Base-by-base conservation (phyloP, 495 filamentous ascomycete genomes). In the Penicillium herquei region DNA sequence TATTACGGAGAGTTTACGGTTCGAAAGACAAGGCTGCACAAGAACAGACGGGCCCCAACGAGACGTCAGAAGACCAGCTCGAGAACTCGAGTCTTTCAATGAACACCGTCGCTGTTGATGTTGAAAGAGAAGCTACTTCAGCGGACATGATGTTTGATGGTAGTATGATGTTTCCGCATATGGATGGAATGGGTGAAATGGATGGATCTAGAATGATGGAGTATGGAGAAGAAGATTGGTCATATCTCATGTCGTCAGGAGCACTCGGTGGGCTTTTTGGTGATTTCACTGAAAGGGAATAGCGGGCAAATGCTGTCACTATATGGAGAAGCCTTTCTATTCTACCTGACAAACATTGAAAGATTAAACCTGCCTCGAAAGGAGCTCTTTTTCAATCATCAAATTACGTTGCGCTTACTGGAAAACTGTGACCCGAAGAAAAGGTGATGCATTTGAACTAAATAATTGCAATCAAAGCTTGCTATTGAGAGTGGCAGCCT, bases 381-480 rank as follows among this genome's bases (percentile, higher is more conserved):
- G 21, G 21, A 26, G 21, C 21, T 26, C 21, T 26, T 26, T 26
- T 26, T 26, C 21, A 26, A 26, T 26, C 1, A 26, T 4, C 2
- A 26, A 1, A 26, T 4, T 26, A 4, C 21, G 4, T 26, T 26
- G 21, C 21, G 21, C 21, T 26, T 26, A 26, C 21, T 26, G 21
- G 4, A 4, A 26, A 26, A 26, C 21, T 2, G 21, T 26, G 21
- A 26, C 2, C 4, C 4, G 21, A 26, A 26, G 21, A 4, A 26
- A 1, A 26, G 21, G 21, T 26, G 21, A 26, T 26, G 1, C 21
- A 26, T 26, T 30, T 14, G 13, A 31, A 16, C 6, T 21, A 40
- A 34, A 2, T 49, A 34, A 41, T 40, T 10, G 30, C 30, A 39
- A 44, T 52, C 39, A 52, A n/a, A 52, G 50, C 40, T 52, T 52